Percentiles rank a stretch among this genome's conserved stretches.
phyloP scores from a whole-genome alignment of 441 rosid genomes.

The Bocquillonia castaneifolia region DNA sequence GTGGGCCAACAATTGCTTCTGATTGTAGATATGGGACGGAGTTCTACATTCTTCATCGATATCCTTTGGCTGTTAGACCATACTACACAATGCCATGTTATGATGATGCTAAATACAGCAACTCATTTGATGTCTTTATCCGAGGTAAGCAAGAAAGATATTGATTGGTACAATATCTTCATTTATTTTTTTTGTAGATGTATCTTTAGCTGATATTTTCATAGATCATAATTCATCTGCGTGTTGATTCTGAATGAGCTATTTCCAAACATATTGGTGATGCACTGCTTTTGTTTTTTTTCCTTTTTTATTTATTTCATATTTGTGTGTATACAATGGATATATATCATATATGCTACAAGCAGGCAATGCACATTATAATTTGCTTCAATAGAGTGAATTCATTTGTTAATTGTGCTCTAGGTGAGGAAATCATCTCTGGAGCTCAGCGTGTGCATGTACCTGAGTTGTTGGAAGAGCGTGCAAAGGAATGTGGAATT shows the following conservation, averaged over 20 bases:
- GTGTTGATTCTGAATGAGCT: neutral
- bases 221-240: too few relatives aligned
- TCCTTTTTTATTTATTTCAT: neutral
- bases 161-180: neutral
- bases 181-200: slow-evolving; percentile 2
- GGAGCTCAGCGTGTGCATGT: slow-evolving; percentile 93
- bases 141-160: slow-evolving; percentile 45
- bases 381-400: neutral
- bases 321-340: too few relatives aligned
- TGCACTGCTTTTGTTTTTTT: neutral
- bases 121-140: slow-evolving; percentile 91
- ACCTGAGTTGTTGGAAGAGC: slow-evolving; percentile 63
- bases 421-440: slow-evolving; percentile 94
- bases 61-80: slow-evolving; percentile 76
- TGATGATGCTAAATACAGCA: slow-evolving; percentile 66
- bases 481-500: slow-evolving; percentile 66
- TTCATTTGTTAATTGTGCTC: neutral
- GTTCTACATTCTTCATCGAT: slow-evolving; percentile 78
- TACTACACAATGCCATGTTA: slow-evolving; percentile 92
- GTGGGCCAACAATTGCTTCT: slow-evolving; percentile 8
- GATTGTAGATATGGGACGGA: slow-evolving; percentile 64
- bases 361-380: neutral
- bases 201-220: neutral
- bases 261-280: neutral
- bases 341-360: too few relatives aligned